Evolutionary conservation across 208 protist species (phyloP).

Genomic region (Phytomonas sp.): DNA sequence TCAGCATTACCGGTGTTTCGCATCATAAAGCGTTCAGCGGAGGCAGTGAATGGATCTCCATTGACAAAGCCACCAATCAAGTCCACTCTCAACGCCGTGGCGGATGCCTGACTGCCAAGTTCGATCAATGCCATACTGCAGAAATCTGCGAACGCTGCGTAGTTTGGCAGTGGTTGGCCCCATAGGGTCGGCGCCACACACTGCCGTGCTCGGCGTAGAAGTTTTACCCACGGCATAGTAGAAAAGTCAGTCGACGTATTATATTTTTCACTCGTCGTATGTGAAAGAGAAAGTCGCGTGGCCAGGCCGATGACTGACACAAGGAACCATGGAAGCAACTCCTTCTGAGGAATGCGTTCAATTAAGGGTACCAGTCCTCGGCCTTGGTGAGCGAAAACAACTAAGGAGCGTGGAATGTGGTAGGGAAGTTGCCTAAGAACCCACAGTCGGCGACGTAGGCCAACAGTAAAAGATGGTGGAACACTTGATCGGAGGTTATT

Average conservation of each 20-base stretch:
- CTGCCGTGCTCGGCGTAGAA: no score
- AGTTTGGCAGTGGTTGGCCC: no score
- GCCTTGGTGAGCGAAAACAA: conserved; percentile 33
- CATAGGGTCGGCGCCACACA: no score
- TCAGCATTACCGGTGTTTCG: not conserved
- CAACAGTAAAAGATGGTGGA: conserved; percentile 19
- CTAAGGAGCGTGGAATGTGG: conserved; percentile 34
- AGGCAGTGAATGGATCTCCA: not conserved
- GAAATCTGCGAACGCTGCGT: not conserved
- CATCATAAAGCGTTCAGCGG: not conserved
- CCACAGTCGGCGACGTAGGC: conserved; percentile 50
- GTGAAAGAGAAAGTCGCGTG: not conserved
- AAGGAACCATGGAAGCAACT: conserved; percentile 32
- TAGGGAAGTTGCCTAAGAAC: conserved; percentile 33
- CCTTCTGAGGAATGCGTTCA: conserved; percentile 21
- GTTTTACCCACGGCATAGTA: not conserved
- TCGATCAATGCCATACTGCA: not conserved
- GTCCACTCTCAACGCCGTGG: not conserved
- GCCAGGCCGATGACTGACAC: conserved; percentile 16
- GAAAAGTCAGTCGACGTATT: not conserved
- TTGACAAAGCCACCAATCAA: not conserved
- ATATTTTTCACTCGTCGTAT: not conserved
- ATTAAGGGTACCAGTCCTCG: conserved; percentile 9
- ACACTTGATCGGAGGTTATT: conserved; percentile 1
- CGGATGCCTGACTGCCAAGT: not conserved